Conservation (phyloP, 1,284 basidiomycete species). For the Takashimella tepidaria region DNA sequence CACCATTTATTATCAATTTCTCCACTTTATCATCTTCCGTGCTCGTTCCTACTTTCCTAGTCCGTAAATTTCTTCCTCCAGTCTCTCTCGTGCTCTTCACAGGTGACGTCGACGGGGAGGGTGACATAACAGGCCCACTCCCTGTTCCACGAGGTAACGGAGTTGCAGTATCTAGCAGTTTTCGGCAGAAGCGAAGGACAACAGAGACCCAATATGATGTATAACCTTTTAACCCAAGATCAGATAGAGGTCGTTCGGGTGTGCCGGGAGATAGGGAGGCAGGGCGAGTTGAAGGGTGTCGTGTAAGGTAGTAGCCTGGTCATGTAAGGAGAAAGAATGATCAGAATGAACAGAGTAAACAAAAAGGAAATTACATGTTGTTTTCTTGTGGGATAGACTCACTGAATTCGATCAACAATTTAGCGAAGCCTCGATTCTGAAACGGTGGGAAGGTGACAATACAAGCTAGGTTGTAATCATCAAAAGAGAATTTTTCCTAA, state of each 20-base stretch:
- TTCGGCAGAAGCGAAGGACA: conserved; percentile 74
- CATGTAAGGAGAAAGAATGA: conserved; percentile 1
- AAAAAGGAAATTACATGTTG: too few species aligned
- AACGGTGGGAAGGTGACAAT: conserved; percentile 94
- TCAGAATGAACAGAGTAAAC: conserved; percentile 5
- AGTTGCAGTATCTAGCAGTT: conserved; percentile 41
- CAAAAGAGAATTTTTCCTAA: conserved; percentile 93
- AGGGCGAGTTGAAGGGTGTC: conserved; percentile 45
- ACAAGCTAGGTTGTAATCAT: conserved; percentile 95
- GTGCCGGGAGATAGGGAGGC: conserved; percentile 73
- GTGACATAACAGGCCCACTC: conserved; percentile 4
- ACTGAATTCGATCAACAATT: conserved; percentile 98
- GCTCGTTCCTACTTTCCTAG: conserved; percentile 8
- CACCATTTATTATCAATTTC: conserved; percentile 15
- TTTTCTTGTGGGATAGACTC: conserved; percentile 28
- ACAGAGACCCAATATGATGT: conserved; percentile 86
- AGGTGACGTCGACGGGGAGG: neutral
- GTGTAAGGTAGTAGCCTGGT: conserved; percentile 83
- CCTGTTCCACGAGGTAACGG: conserved; percentile 17
- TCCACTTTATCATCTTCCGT: conserved; percentile 11
- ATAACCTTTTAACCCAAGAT: conserved; percentile 86
- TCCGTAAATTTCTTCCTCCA: conserved; percentile 18
- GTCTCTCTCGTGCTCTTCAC: neutral
- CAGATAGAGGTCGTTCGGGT: conserved; percentile 90
- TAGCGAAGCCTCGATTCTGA: conserved; percentile 85